Base-by-base conservation (phyloP, 805 yeast genomes). In the Ogataea neopini region DNA sequence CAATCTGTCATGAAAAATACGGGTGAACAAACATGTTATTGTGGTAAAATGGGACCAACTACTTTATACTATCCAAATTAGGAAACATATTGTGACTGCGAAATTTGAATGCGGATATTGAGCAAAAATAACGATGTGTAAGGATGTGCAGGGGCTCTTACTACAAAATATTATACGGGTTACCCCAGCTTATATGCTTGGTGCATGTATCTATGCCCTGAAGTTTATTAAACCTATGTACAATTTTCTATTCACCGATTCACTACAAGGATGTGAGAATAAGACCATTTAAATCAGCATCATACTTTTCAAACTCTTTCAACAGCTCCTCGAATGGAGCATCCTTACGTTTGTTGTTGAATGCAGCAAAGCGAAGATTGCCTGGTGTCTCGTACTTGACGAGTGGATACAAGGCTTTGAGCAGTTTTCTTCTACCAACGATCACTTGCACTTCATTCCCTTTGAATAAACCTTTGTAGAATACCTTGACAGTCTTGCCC, bases 381-480 rank as follows among this genome's bases (percentile, higher is more conserved):
- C 73, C 74, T 49, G 70, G 64, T 5, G 76, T 73, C 41, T 69
- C 60, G 19, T 61, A 58, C 49, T 73, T 75, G 44, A 70, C 85
- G 30, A 69, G 69, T 9, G 81, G 79, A 61, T 71, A 84, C 55
- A 86, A 70, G 40, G 65, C 69, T 48, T 74, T 70, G 48, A 87
- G 64, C 42, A 89, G 70, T 59, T 74, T 79, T 62, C 86, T 77
- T 66, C 82, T 82, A 37, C 94, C 92, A 35, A 78, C 83, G 3
- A 70, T 72, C 44, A 89, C 62, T 46, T 77, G 71, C 32, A 72
- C 49, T 36, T 78, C 76, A 36, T 71, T 64, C 13, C 75, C 79
- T 10, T 67, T 63, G 37, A 69, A 60, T 1, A 40, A 43, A 28
- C 78, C 80, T 20, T 76, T 65, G 62, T 73, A 80, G 62, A 72